Base-by-base conservation (phyloP, 352 stramenopile genomes). In the Aphanomyces astaci region DNA sequence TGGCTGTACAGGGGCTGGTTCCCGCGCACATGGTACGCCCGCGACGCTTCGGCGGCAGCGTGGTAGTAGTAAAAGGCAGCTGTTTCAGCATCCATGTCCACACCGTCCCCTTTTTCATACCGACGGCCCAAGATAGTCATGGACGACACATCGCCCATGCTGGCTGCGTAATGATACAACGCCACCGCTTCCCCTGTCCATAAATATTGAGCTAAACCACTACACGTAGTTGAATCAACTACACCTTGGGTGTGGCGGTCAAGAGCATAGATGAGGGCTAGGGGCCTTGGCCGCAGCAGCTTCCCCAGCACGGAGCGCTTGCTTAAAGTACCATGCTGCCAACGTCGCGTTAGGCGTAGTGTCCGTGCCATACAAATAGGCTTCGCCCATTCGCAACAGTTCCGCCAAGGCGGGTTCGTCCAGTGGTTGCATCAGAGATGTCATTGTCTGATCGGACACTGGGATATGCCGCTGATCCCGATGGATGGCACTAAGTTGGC, bases 41-140 rank as follows among this genome's bases (percentile, higher is more conserved):
- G 64, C 2, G 76, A 77, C 0, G 85, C 80, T 45, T 80, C 69
- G 5, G 71, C 56, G 2, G 83, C 80, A 9, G 84, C 78, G 7
- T 87, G 75, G 7, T 73, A 76, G 65, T 84, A 90, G 72, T 94
- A 82, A 72, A 81, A 87, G 1, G 74, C 73, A 0, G 77, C 74
- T 15, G 80, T 73, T 32, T 90, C 81, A 9, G 68, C 33, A 4
- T 75, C 30, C 10, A n/a, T 33, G 17, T 45, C 22, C 15, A 72
- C 25, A 0, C 62, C 63, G 13, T 72, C 52, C 0, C 49, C 76
- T 52, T 45, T 49, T 11, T 54, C 24, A 63, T 92, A 90, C 54
- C 75, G 66, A 11, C 68, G 69, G 2, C 78, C 86, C 0, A 94
- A 72, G n/a, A 87, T 73, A 24, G 36, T 36, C 48, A 63, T 65